Evolutionary conservation across 208 protist genomes (phyloP), one percentile per base, ranked within the genome.

Genomic region (Trypanosoma caninum): DNA sequence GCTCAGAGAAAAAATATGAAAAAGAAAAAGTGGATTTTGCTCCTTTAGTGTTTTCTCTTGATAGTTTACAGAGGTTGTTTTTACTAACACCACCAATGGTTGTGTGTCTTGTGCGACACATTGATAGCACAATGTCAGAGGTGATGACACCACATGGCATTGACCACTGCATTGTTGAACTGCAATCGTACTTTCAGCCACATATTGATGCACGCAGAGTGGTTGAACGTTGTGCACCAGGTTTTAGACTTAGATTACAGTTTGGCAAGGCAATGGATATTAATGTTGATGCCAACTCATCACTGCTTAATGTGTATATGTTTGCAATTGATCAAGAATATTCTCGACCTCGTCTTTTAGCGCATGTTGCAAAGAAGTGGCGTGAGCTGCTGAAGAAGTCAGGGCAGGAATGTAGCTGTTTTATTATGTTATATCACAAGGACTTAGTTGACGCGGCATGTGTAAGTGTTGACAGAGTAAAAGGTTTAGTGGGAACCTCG

Each of bases 211-310:
- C 59, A 2, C 47, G 28, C 35, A 33, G 50, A 6, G 54, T 72
- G 44, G 31, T 60, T 47, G 31, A 62, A 40, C 3, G 53, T 59
- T 63, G 58, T 60, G 27, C 72, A 14, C 62, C 71, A 10, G 75
- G 78, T n/a, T 83, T 70, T 38, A 71, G 65, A 54, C 59, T 87
- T 7, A 59, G 48, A 10, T 66, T 91, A 30, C 80, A 87, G 59
- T 84, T 91, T 34, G 78, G 78, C 28, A 91, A 91, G 62, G 75
- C 80, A 0, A 64, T 76, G 31, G 76, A 87, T 54, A 60, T 84
- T 23, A 72, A 68, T 55, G 40, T 69, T 20, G 72, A 64, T 2
- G 51, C 68, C 1, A 74, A 67, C 14, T 69, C 66, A 7, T 78
- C 79, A 4, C 56, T 80, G 18, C 50, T 93, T 47, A 79, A 90